Percentiles rank a stretch among this genome's conserved stretches.
phyloP scores from a whole-genome alignment of 495 filamentous ascomycete genomes.

The Jackrogersella minutella region DNA sequence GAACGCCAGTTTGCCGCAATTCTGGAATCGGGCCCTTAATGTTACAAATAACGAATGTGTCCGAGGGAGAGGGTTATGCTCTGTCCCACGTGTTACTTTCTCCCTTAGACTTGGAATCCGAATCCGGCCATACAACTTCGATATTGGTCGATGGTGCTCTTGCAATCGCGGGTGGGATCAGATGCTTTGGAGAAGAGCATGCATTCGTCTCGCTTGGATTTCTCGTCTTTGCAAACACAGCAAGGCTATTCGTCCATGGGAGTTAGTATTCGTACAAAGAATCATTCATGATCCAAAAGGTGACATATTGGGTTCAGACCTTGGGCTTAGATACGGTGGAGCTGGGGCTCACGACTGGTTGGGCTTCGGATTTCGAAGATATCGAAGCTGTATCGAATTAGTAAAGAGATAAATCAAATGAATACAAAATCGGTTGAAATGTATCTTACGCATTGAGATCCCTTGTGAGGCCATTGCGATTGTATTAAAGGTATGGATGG shows the following conservation, averaged over 20 bases:
- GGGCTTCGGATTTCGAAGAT: conserved; percentile 36
- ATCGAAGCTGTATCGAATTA: conserved; percentile 43
- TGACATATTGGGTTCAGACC: conserved; percentile 42
- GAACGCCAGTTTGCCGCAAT: conserved; percentile 33
- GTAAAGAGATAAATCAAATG: not conserved
- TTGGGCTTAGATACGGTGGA: conserved; percentile 54
- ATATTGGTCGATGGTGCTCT: conserved; percentile 82
- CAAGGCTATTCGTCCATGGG: conserved; percentile 71
- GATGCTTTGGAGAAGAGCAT: conserved; percentile 91
- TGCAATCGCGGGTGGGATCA: conserved; percentile 81
- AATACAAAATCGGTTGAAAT: not conserved
- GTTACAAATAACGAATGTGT: conserved; percentile 19
- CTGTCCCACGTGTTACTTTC: not conserved
- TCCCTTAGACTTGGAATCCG: conserved; percentile 74
- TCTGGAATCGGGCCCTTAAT: conserved; percentile 26
- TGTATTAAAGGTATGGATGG: not conserved
- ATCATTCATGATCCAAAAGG: not conserved
- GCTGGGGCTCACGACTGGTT: conserved; percentile 34
- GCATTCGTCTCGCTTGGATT: conserved; percentile 91
- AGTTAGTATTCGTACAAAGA: conserved; percentile 24
- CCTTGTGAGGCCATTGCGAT: conserved; percentile 46
- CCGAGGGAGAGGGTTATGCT: not conserved
- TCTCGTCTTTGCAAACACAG: conserved; percentile 97
- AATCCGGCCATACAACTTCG: conserved; percentile 91
- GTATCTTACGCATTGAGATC: conserved; percentile 47